A percentile compares a stretch with the other conserved stretches of the same genome.
Conservation (phyloP, 352 stramenopile species). For the Phytophthora crassamura region DNA sequence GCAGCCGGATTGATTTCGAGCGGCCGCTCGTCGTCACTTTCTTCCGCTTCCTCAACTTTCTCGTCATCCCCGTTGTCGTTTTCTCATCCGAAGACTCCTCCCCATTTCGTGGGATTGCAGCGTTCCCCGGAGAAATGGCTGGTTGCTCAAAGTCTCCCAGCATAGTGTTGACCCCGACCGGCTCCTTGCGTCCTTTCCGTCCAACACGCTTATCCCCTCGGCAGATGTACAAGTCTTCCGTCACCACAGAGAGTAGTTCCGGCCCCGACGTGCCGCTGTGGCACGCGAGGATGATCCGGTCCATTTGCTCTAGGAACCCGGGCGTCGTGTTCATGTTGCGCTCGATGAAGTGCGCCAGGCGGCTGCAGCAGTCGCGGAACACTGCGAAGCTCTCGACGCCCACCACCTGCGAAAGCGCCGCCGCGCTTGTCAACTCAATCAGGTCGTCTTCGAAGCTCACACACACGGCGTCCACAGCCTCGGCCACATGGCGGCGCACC, state of each 20-base stretch:
- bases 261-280: conserved; percentile 51
- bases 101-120: not conserved
- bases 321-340: conserved; percentile 61
- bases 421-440: not conserved
- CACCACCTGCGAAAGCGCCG: not conserved
- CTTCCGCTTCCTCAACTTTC: conserved; percentile 33
- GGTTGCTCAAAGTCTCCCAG: not conserved
- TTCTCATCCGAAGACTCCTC: conserved; percentile 3
- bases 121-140: conserved; percentile 9
- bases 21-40: conserved; percentile 16
- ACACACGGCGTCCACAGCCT: conserved; percentile 59
- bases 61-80: not conserved
- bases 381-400: conserved; percentile 43
- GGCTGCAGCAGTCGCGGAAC: conserved; percentile 57
- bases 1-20: too few relatives aligned
- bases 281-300: conserved; percentile 69
- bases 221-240: conserved; percentile 54
- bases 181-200: not conserved
- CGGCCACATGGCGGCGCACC: conserved; percentile 43
- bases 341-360: conserved; percentile 52
- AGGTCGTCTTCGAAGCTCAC: conserved; percentile 40
- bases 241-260: conserved; percentile 48
- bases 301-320: conserved; percentile 74
- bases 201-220: not conserved
- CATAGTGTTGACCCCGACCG: not conserved